Evolutionary conservation across 257 asterid species (phyloP).

Genomic region (Solanum rostratum): DNA sequence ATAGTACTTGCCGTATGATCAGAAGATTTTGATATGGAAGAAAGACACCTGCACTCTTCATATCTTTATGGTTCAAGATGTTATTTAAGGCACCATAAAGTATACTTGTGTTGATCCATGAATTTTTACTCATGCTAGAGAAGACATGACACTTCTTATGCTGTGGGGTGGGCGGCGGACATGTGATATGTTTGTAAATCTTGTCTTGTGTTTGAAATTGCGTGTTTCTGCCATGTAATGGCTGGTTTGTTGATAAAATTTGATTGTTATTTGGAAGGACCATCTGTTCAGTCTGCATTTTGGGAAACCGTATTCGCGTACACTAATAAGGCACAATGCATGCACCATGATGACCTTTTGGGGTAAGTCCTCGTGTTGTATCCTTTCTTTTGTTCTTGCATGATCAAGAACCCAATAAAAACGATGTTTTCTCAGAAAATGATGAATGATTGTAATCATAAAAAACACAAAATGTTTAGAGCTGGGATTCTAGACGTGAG

Average conservation of each 20-base stretch:
- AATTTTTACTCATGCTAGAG: background rate
- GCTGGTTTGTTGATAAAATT: background rate
- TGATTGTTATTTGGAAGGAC: background rate
- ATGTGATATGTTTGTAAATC: background rate
- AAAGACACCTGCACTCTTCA: background rate
- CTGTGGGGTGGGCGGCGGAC: background rate
- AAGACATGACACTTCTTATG: background rate
- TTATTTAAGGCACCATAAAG: background rate
- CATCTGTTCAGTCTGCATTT: background rate
- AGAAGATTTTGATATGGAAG: background rate
- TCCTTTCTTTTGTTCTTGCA: background rate
- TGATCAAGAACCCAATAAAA: background rate
- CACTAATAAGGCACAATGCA: background rate
- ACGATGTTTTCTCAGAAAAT: background rate
- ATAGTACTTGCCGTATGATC: conserved; percentile 54
- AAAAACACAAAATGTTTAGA: background rate
- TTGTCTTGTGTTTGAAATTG: background rate
- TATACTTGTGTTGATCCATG: background rate
- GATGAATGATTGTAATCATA: background rate
- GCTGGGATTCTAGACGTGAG: background rate
- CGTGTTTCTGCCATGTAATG: background rate
- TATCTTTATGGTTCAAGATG: background rate
- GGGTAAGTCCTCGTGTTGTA: too few species aligned
- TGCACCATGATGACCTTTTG: too few species aligned
- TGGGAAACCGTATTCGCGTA: background rate